Evolutionary conservation across 495 filamentous ascomycete genomes (phyloP), one percentile per base, ranked within the genome.

Genomic region (Trichoderma virens): DNA sequence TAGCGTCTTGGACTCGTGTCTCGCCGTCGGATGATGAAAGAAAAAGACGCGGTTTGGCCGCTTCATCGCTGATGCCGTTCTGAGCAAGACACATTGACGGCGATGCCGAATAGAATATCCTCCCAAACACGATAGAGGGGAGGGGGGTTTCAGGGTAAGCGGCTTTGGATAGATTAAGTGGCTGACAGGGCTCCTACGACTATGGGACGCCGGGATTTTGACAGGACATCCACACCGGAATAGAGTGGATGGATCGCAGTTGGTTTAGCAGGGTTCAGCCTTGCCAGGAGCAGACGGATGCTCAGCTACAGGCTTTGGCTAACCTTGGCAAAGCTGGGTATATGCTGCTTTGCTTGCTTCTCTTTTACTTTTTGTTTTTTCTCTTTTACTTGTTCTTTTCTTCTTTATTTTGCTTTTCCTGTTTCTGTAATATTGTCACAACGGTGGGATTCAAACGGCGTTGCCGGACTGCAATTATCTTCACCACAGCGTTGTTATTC

Each of bases 1-100:
- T 67, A 78, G 76, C 27, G 76, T 94, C 56, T 75, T 97, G 64
- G 93, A 97, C 67, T 80, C 77, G 6, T 75, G 74, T 38, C 67
- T 82, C 62, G 74, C 76, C 2, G 75, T 75, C 9, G 63, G 65
- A 31, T 69, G 18, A 61, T 60, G 61, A 35, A 35, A 56, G 39
- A n/a, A 27, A 11, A 27, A 14, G 27, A 5, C 7, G n/a, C 23
- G 25, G n/a, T 8, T 30, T 56, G 9, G 1, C 51, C 51, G 51
- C 27, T 14, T 28, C 16, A n/a, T n/a, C n/a, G n/a, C 28, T 28
- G 51, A 20, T 30, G 27, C 51, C 8, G 51, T 30, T 28, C 27
- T 56, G 51, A 56, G 25, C 51, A 56, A 27, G 5, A 27, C 8
- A 28, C 51, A 13, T 27, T 18, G 51, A 30, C 51, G 51, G 51